phyloP scores from a whole-genome alignment of 306 rosid species.

The Begonia loranthoides region DNA sequence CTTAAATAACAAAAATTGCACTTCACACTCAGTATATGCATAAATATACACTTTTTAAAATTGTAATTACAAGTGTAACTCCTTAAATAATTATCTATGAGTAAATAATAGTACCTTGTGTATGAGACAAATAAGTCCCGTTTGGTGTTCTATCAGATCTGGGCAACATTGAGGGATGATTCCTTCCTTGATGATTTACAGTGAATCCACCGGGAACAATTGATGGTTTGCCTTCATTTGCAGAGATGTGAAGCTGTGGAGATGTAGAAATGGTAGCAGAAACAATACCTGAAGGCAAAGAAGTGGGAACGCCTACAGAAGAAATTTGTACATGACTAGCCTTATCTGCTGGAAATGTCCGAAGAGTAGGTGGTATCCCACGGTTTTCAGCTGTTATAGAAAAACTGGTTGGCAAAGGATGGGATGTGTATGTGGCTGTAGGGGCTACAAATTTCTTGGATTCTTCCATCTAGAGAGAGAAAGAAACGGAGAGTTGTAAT shows the following conservation, averaged over 20 bases:
- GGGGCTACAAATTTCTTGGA: constrained; percentile 58
- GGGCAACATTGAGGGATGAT: constrained; percentile 39
- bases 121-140: constrained; percentile 50
- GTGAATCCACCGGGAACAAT: constrained; percentile 46
- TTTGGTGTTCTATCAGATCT: constrained; percentile 49
- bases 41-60: background rate
- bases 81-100: background rate
- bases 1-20: too few species aligned
- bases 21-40: too few species aligned
- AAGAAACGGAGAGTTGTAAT: constrained; percentile 3
- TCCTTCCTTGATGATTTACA: constrained; percentile 58
- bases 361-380: constrained; percentile 30
- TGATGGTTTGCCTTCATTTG: constrained; percentile 41
- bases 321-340: constrained; percentile 25
- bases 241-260: constrained; percentile 37
- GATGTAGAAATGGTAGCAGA: constrained; percentile 34
- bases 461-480: constrained; percentile 71
- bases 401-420: constrained; percentile 38
- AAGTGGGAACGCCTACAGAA: constrained; percentile 25
- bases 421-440: constrained; percentile 45
- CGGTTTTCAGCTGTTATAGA: constrained; percentile 43
- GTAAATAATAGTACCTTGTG: constrained; percentile 40
- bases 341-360: constrained; percentile 44
- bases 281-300: constrained; percentile 44
- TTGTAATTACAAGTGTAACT: background rate